Evolutionary conservation across 305 asterid genomes (phyloP).

Genomic region (Fraxinus greggii): DNA sequence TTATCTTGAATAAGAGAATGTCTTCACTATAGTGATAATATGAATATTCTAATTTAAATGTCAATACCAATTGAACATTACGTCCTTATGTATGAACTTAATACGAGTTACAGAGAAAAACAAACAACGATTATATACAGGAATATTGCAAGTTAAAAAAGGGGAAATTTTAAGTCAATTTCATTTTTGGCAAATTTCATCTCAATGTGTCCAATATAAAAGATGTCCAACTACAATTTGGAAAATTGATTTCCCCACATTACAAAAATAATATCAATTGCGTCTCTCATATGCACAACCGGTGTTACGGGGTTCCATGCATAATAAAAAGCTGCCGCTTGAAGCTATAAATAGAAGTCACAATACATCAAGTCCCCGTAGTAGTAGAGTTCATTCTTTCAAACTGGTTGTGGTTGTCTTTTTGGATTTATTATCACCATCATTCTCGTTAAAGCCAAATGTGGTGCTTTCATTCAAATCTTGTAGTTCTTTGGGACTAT

Average conservation of each 20-base stretch:
- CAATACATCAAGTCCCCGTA: background rate
- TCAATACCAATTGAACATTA: background rate
- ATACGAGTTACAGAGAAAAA: background rate
- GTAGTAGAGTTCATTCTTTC: slow-evolving; percentile 17
- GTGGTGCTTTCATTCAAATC: slow-evolving; percentile 73
- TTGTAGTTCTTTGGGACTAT: slow-evolving; percentile 44
- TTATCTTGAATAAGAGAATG: slow-evolving; percentile 18
- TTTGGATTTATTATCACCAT: slow-evolving; percentile 47
- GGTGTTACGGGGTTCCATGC: slow-evolving; percentile 17
- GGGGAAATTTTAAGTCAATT: background rate
- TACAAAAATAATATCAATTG: background rate
- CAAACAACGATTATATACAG: background rate
- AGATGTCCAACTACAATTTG: background rate
- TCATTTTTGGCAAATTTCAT: background rate
- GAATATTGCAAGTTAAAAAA: background rate
- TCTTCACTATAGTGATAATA: background rate
- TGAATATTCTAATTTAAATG: slow-evolving; percentile 1
- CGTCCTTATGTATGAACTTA: background rate
- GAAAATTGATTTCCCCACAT: background rate
- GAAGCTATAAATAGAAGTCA: background rate
- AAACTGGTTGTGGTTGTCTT: slow-evolving; percentile 29
- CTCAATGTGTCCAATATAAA: background rate
- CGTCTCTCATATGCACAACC: slow-evolving; percentile 22
- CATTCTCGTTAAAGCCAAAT: slow-evolving; percentile 61
- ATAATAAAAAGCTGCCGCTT: background rate